phyloP scores from a whole-genome alignment of 2,329 filamentous ascomycete species.

The Talaromyces sp. region DNA sequence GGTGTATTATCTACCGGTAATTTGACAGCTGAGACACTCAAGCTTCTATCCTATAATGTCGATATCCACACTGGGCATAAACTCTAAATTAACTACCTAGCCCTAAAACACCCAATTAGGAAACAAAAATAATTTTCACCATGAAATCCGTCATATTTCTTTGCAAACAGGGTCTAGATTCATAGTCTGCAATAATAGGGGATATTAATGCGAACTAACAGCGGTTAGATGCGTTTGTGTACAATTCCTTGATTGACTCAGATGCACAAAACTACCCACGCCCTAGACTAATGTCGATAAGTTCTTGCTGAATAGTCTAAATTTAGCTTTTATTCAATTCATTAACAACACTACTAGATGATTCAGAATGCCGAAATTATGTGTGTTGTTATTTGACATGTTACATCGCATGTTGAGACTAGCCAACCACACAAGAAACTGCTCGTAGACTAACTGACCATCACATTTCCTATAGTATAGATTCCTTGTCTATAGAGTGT shows the following conservation, averaged over 20 bases:
- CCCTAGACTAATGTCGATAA: not conserved
- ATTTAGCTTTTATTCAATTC: not conserved
- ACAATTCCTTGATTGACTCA: not conserved
- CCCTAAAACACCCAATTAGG: not conserved
- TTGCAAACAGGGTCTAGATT: not conserved
- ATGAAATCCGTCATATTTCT: not conserved
- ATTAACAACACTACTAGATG: not conserved
- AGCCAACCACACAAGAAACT: not conserved
- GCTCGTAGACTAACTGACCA: not conserved
- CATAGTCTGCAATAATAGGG: not conserved
- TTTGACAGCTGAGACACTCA: not conserved
- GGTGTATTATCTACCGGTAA: too few species aligned
- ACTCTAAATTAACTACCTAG: not conserved
- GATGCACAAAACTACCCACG: not conserved
- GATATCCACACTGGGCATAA: not conserved
- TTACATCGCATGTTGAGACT: not conserved
- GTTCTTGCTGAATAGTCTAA: not conserved
- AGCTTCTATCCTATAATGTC: not conserved
- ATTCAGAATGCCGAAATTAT: not conserved
- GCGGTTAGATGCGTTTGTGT: not conserved
- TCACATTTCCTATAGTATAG: not conserved
- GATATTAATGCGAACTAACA: not conserved
- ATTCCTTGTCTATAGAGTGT: not conserved
- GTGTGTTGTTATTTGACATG: not conserved
- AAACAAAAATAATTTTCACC: not conserved